Base-by-base conservation (phyloP, 257 asterid genomes). In the Eucommia ulmoides region DNA sequence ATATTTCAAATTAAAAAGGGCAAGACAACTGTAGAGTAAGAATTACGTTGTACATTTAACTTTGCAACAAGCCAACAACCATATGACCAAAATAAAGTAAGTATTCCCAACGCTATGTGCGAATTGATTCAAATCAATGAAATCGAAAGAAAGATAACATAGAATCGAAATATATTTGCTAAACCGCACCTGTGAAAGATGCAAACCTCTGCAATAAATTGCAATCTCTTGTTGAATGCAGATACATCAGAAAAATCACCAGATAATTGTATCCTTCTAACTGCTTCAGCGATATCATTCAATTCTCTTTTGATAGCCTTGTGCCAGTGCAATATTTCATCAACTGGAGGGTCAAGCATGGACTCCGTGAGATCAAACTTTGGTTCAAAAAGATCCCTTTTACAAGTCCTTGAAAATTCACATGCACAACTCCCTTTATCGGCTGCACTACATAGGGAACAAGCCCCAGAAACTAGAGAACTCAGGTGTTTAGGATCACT, bases 191-290 rank as follows among this genome's bases (percentile, higher is more conserved):
- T 89, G 60, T 89, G 97, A 66, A 89, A 89, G 54, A 89, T 85
- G 52, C 94, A 89, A 68, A 89, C 97, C 76, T 89, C 97, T 3
- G 97, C 97, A 72, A 89, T 82, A 70, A 89, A 89, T 60, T 89
- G 97, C 56, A 89, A 84, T 74, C 94, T 74, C 67, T 68, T 69
- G 56, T 74, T 78, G 55, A 85, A 85, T 54, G 91, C 69, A 56
- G 87, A 70, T 60, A 82, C 61, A 73, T 89, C 81, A 35, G 91
- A 76, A 75, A 89, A 84, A 73, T 89, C 94, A 73, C 93, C 96
- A 21, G 77, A 75, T 45, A 73, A 58, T 66, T 83, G 81, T 61
- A 89, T 85, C 58, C 61, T 66, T 74, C 79, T 78, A 60, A 96
- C 96, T 48, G 91, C 81, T 70, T 84, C 79, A 51, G 93, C 91